Evolutionary conservation across 495 filamentous ascomycete genomes (phyloP), one percentile per base, ranked within the genome.

Genomic region (Barbatosphaeria neglecta): DNA sequence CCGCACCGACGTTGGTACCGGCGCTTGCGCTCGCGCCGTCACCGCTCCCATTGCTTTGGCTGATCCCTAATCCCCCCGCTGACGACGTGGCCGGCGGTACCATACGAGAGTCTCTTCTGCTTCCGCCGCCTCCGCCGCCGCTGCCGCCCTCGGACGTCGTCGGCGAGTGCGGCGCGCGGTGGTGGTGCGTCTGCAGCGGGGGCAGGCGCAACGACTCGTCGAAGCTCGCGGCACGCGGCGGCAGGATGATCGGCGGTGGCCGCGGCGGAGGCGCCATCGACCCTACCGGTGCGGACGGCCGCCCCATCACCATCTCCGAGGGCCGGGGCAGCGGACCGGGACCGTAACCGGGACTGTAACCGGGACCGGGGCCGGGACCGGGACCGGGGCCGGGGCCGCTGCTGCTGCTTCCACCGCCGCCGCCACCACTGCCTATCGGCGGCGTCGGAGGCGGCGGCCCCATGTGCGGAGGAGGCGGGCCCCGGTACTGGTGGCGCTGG

Each of bases 111-210:
- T n/a, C n/a, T n/a, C n/a, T n/a, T n/a, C n/a, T n/a, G n/a, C n/a
- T n/a, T 52, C 60, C 33, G 27, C 59, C 35, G n/a, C 39, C 27
- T 0, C 17, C 3, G 1, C 46, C 38, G 17, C 15, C n/a, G 42
- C 20, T 19, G 41, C 23, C 24, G 40, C 22, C 11, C 31, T 47
- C 49, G 0, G 48, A 55, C 5, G 28, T 45, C 0, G 38, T 41
- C 38, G 61, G 56, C 20, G 60, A 53, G 10, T 46, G 53, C 2
- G 65, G 42, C 6, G 60, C 43, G n/a, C n/a, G n/a, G n/a, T n/a
- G n/a, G n/a, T n/a, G n/a, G 33, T 61, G 58, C 9, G 73, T 75
- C 50, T 81, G 76, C 16, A 84, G 52, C 1, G 83, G 83, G 4
- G 83, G 78, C 1, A 86, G 67, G 39, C 69, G 62, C 11, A 72